phyloP scores from a whole-genome alignment of 2,329 filamentous ascomycete genomes.

The Cladobotryum protrusum region DNA sequence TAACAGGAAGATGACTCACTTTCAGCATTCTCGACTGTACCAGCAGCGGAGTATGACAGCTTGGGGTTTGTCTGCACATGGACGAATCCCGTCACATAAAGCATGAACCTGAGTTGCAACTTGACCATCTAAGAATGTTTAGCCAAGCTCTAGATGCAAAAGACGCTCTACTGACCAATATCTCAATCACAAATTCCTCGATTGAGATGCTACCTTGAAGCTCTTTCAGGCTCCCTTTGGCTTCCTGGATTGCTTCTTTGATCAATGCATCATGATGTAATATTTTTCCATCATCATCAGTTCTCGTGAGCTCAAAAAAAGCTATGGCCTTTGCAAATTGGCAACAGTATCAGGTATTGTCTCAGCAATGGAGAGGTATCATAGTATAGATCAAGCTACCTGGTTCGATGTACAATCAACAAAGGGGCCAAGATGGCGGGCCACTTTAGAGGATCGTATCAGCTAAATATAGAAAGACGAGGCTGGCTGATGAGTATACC shows the following conservation, averaged over 20 bases:
- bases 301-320: slow-evolving; percentile 24
- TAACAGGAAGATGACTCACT: slow-evolving; percentile 30
- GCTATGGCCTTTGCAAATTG: slow-evolving; percentile 24
- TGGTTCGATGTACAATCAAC: slow-evolving; percentile 33
- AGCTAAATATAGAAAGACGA: not conserved
- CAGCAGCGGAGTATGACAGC: slow-evolving; percentile 43
- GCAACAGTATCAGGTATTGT: no score
- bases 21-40: slow-evolving; percentile 44
- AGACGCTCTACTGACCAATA: slow-evolving; percentile 37
- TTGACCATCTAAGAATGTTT: slow-evolving; percentile 42
- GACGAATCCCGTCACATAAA: slow-evolving; percentile 43
- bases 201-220: slow-evolving; percentile 19
- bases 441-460: slow-evolving; percentile 19
- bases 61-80: slow-evolving; percentile 37
- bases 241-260: slow-evolving; percentile 20
- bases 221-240: slow-evolving; percentile 13
- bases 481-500: slow-evolving; percentile 16
- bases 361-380: not conserved
- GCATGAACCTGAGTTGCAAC: slow-evolving; percentile 38
- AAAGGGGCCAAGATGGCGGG: slow-evolving; percentile 22
- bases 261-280: slow-evolving; percentile 25
- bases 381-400: slow-evolving; percentile 12
- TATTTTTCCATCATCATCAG: slow-evolving; percentile 13
- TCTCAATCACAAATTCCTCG: slow-evolving; percentile 49
- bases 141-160: not conserved